phyloP scores from a whole-genome alignment of 208 protist genomes.

The Trypanosoma vivax region DNA sequence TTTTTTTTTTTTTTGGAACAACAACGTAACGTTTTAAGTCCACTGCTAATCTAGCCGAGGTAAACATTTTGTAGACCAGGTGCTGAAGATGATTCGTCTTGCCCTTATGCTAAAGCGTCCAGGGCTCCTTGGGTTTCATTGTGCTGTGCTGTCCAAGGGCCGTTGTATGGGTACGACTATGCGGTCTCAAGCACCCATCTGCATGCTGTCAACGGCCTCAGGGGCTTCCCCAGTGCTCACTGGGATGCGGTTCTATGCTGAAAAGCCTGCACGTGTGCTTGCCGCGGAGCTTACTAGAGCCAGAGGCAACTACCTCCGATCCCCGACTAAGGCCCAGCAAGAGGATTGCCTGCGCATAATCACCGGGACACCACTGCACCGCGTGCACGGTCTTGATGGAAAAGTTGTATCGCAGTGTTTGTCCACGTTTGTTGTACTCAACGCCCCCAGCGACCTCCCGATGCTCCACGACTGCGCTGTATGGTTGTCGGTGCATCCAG shows the following conservation, averaged over 20 bases:
- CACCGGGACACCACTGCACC: constrained; percentile 15
- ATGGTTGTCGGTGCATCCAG: constrained; percentile 32
- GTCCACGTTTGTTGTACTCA: constrained; percentile 27
- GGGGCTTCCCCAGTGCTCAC: not conserved
- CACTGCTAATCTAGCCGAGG: too few species aligned
- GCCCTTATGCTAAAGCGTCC: too few species aligned
- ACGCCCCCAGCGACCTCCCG: constrained; percentile 17
- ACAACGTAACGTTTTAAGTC: too few species aligned
- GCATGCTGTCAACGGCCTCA: not conserved
- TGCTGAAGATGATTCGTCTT: too few species aligned
- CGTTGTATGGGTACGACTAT: too few species aligned
- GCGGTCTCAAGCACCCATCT: too few species aligned
- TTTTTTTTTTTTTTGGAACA: too few species aligned
- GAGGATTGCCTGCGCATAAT: constrained; percentile 22
- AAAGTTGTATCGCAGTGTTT: constrained; percentile 32
- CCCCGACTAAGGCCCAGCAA: constrained; percentile 15
- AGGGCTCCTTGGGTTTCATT: too few species aligned
- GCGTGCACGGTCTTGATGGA: constrained; percentile 30
- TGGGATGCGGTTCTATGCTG: constrained; percentile 9
- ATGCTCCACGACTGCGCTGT: constrained; percentile 35
- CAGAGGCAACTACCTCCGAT: constrained; percentile 16
- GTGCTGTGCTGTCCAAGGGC: too few species aligned
- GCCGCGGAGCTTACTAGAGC: constrained; percentile 20
- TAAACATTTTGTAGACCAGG: too few species aligned
- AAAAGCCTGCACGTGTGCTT: constrained; percentile 20